Evolutionary conservation across 495 filamentous ascomycete genomes (phyloP).

Genomic region (Alectoria sarmentosa): DNA sequence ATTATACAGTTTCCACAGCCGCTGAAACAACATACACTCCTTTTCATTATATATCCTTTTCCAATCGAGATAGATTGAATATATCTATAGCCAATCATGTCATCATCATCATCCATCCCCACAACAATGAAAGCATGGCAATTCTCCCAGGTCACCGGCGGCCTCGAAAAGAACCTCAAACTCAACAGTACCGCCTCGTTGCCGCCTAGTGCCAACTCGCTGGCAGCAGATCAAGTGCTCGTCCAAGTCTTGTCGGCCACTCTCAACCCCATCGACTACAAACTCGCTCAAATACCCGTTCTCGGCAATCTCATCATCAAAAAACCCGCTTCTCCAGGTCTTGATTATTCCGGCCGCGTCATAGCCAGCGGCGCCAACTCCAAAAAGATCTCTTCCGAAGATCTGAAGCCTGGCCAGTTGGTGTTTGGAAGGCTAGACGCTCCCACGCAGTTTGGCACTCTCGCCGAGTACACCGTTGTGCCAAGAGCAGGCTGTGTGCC

Average conservation of each 20-base stretch:
- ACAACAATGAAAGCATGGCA: conserved; percentile 58
- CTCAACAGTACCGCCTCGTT: conserved; percentile 40
- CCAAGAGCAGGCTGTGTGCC: conserved; percentile 20
- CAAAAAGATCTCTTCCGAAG: conserved; percentile 11
- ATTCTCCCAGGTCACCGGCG: conserved; percentile 41
- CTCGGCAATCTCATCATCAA: conserved; percentile 36
- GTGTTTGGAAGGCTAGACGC: conserved; percentile 46
- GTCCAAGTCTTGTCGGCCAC: conserved; percentile 48
- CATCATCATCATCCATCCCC: too few species aligned
- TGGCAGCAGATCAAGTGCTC: conserved; percentile 42
- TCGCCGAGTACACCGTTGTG: conserved; percentile 47
- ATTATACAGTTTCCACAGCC: too few species aligned
- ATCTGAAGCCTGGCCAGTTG: conserved; percentile 42
- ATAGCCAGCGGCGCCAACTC: conserved; percentile 25
- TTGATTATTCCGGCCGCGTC: conserved; percentile 60
- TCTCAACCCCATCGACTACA: conserved; percentile 69
- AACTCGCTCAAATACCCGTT: conserved; percentile 49
- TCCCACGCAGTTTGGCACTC: conserved; percentile 42
- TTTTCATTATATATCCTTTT: too few species aligned
- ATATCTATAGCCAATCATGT: too few species aligned
- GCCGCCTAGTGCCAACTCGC: conserved; percentile 30
- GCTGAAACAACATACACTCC: too few species aligned
- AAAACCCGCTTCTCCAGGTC: conserved; percentile 48
- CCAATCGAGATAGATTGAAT: too few species aligned
- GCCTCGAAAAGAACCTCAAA: conserved; percentile 51